Percentiles rank a stretch among this genome's conserved stretches.
Conservation (phyloP, 495 filamentous ascomycete species). For the Penicillium longicatenatum region DNA sequence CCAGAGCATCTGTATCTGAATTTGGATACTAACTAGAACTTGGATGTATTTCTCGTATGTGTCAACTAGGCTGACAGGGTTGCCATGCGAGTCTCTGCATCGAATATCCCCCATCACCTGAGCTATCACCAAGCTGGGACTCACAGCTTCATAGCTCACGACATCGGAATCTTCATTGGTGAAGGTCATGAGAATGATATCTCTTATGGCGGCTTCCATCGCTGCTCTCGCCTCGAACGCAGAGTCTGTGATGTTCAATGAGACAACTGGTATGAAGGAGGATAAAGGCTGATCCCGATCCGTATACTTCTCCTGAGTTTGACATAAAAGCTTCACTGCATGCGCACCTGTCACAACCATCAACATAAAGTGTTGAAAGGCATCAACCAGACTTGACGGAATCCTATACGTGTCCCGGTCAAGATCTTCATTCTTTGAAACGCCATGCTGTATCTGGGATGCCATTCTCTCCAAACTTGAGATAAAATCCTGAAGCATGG, state of each 20-base stretch:
- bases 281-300: neutral
- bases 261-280: neutral
- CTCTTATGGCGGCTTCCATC: neutral
- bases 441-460: conserved; percentile 2
- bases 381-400: conserved; percentile 4
- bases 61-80: neutral
- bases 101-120: neutral
- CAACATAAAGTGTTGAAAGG: conserved; percentile 3
- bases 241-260: neutral
- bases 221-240: neutral
- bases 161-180: conserved; percentile 1
- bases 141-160: conserved; percentile 3
- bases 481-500: neutral
- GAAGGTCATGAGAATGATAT: conserved; percentile 6
- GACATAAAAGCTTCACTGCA: neutral
- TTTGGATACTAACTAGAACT: neutral
- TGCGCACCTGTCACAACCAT: neutral
- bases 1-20: neutral
- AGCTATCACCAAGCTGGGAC: conserved; percentile 1
- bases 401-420: conserved; percentile 7
- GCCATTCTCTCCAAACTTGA: conserved; percentile 1
- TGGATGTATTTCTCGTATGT: neutral
- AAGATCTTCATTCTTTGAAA: conserved; percentile 2
- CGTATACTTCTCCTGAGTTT: neutral
- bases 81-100: neutral